Percentiles rank a stretch among this genome's conserved stretches.
Conservation (phyloP, 768 basidiomycete species). For the Collybia nuda region DNA sequence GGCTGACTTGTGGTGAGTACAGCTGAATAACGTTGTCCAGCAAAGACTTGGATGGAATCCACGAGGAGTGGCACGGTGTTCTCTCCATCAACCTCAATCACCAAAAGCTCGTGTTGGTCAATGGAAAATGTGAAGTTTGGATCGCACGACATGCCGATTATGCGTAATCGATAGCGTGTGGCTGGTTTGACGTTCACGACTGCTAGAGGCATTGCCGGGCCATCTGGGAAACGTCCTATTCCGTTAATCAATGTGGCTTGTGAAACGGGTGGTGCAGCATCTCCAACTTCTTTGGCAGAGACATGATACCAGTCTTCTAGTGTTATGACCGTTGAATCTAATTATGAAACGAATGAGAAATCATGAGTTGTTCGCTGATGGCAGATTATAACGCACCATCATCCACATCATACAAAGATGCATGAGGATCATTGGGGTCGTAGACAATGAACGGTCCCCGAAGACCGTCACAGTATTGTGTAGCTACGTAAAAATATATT, state of each 20-base stretch:
- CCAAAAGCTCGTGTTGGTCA: conserved; percentile 43
- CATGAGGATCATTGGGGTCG: conserved; percentile 19
- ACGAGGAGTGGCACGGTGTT: conserved; percentile 40
- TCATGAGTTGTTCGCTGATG: not conserved
- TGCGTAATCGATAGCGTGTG: conserved; percentile 35
- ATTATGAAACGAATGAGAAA: not conserved
- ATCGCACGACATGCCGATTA: conserved; percentile 33
- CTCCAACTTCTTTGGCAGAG: not conserved
- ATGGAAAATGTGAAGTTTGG: conserved; percentile 40
- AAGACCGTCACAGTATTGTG: conserved; percentile 58
- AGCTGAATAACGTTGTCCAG: conserved; percentile 28
- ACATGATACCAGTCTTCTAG: conserved; percentile 35
- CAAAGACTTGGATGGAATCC: conserved; percentile 41
- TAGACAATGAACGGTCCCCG: conserved; percentile 48
- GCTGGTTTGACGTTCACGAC: conserved; percentile 32
- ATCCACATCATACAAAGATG: not conserved
- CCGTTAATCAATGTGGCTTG: conserved; percentile 34
- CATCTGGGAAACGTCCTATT: conserved; percentile 30
- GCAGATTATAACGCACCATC: not conserved
- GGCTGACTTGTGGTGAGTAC: conserved; percentile 44
- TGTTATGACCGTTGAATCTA: conserved; percentile 40
- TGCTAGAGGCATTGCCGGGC: conserved; percentile 20
- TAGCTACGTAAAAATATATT: conserved; percentile 19
- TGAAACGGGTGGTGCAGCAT: not conserved
- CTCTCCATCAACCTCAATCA: conserved; percentile 52